These are phyloP conservation scores for Eutypella sp. DNA, from an alignment of 2,329 filamentous ascomycete genomes.

Conservation along the genomic window DNA sequence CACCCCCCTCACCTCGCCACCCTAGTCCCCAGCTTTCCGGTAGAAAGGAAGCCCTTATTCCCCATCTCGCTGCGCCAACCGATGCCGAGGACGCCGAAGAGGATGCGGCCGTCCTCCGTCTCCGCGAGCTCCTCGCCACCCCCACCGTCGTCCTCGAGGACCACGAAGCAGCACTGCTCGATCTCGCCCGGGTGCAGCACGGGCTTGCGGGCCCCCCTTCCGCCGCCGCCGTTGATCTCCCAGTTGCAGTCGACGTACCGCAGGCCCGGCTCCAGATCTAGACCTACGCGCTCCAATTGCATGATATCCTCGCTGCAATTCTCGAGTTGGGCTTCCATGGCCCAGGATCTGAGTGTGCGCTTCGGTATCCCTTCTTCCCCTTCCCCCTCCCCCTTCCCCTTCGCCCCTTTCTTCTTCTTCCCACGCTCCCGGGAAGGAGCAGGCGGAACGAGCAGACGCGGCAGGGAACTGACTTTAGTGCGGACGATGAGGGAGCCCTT, in stretches of 20 bases:
- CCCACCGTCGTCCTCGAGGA: constrained; percentile 40
- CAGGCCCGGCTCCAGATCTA: constrained; percentile 50
- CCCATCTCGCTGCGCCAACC: constrained; percentile 90
- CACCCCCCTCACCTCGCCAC: too few relatives aligned
- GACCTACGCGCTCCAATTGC: constrained; percentile 62
- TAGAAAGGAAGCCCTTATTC: constrained; percentile 79
- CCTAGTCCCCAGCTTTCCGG: constrained; percentile 68
- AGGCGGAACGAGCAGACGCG: constrained; percentile 27
- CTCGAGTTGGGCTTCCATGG: constrained; percentile 90
- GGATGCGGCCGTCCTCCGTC: constrained; percentile 53
- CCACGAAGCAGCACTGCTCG: constrained; percentile 61
- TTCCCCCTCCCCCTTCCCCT: constrained; percentile 15
- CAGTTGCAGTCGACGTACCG: constrained; percentile 53
- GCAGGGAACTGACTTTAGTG: constrained; percentile 73
- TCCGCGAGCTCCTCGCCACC: constrained; percentile 34
- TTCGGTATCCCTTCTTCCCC: too few relatives aligned
- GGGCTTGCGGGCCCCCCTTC: constrained; percentile 33
- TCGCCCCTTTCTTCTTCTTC: constrained; percentile 1
- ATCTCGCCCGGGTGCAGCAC: constrained; percentile 59
- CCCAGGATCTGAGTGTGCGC: constrained; percentile 60
- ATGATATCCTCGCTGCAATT: constrained; percentile 85
- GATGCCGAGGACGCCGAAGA: constrained; percentile 77
- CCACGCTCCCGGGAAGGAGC: not conserved
- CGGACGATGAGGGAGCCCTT: constrained; percentile 85
- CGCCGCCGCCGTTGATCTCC: constrained; percentile 35